Base-by-base conservation (phyloP, 768 basidiomycete genomes). In the Amanita phalloides region DNA sequence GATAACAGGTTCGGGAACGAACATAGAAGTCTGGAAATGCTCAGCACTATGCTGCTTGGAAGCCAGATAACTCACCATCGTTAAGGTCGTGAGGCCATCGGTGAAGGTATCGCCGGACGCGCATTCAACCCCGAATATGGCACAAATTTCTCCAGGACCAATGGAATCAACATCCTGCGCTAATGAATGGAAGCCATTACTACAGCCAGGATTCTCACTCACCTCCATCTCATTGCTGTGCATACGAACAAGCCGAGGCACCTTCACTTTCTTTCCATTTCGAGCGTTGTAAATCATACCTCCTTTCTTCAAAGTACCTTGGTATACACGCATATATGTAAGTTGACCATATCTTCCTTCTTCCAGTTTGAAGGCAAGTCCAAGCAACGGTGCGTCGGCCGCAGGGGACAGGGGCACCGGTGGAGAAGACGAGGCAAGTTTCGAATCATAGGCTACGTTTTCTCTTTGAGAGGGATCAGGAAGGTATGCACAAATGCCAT, bases 221-320 rank as follows among this genome's bases (percentile, higher is more conserved):
- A 89, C 90, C 81, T 99, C 96, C 96, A 98, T 97, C 67, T 99
- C 95, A 57, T 98, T 90, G 66, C 86, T 89, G 67, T 99, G 96
- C 96, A 99, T 95, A 53, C 92, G 79, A 53, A 98, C 96, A 57
- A 99, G 71, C 36, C 94, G 78, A 2, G 96, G 94, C 9, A 99
- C 90, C 69, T 98, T 97, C 68, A 96, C 87, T 69, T 84, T 91
- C 77, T 97, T 99, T 42, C 94, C 95, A 20, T 93, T 92, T 37
- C 94, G 76, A 7, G 88, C 91, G 61, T 98, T 96, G 69, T 76
- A 92, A 58, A 99, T 92, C 53, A 83, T 75, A 56, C 76, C 78
- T 2, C 89, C 81, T 68, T 89, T 88, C 71, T 84, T 92, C 65
- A 99, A 66, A 36, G 81, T 89, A 28, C 96, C 96, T 66, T 98